Conservation (phyloP, 129 eudicot genomes). For the Chrysanthemum makinoi region DNA sequence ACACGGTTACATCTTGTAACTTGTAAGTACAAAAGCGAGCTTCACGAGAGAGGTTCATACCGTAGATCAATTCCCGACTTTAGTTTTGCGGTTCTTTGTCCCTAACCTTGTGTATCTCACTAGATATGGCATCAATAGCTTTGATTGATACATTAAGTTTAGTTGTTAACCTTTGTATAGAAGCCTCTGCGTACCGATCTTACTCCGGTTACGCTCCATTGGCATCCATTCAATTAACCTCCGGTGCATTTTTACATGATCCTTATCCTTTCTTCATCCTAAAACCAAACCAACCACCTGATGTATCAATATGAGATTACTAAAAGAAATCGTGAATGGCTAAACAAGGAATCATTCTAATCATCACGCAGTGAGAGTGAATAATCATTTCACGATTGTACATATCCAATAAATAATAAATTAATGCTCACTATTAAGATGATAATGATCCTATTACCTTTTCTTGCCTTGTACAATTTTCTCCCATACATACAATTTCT, state of each 20-base stretch:
- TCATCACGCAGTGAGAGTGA: background rate
- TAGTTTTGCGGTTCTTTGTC: slow-evolving; percentile 87
- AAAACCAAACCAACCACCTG: slow-evolving; percentile 43
- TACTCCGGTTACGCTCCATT: slow-evolving; percentile 79
- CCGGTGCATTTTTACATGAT: slow-evolving; percentile 71
- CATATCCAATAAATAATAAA: background rate
- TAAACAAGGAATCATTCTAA: slow-evolving; percentile 8
- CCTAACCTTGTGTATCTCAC: slow-evolving; percentile 77
- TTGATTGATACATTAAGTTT: slow-evolving; percentile 71
- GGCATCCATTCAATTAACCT: slow-evolving; percentile 60
- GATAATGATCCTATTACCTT: slow-evolving; percentile 50
- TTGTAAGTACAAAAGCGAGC: no score
- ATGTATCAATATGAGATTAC: slow-evolving; percentile 28
- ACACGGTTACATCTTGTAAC: no score
- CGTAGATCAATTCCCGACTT: slow-evolving; percentile 64
- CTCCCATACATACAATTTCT: slow-evolving; percentile 89
- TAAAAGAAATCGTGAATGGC: slow-evolving; percentile 10
- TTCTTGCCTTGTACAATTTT: slow-evolving; percentile 83
- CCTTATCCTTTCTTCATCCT: slow-evolving; percentile 92
- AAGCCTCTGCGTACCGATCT: slow-evolving; percentile 74
- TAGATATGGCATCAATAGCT: slow-evolving; percentile 73
- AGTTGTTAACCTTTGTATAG: slow-evolving; percentile 56
- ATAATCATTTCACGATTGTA: background rate
- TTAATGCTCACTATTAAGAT: background rate
- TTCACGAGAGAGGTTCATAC: slow-evolving; percentile 44